Conservation (phyloP, 2,329 filamentous ascomycete genomes). For the Cladosporium cucumerinum region DNA sequence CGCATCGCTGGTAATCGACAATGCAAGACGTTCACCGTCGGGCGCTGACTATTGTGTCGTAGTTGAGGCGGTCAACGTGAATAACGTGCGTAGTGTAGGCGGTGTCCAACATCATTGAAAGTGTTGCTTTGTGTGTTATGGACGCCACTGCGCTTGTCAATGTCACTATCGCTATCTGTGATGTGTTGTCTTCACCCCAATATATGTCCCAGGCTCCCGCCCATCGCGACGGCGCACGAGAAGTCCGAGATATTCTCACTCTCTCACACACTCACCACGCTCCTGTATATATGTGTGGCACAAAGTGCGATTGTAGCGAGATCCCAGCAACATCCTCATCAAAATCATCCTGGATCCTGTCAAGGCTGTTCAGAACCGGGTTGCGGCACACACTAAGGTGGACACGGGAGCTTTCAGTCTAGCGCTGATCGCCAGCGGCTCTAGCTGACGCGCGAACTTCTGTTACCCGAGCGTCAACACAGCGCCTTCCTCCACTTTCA, state of each 20-base stretch:
- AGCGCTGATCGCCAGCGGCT: not conserved
- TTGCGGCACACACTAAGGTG: not conserved
- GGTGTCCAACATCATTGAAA: not conserved
- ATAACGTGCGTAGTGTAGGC: not conserved
- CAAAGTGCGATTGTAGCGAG: not conserved
- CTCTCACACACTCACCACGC: not conserved
- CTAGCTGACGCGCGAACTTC: not conserved
- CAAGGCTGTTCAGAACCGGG: not conserved
- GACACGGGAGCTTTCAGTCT: not conserved
- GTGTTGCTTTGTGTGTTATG: not conserved
- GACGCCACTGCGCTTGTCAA: not conserved
- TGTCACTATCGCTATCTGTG: not conserved
- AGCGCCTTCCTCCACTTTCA: not conserved
- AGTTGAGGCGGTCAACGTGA: not conserved
- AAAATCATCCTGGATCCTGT: not conserved
- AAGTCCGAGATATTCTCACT: not conserved
- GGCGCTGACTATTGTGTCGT: not conserved
- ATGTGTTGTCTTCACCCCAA: not conserved
- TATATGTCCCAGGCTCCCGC: not conserved
- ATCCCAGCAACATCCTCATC: not conserved
- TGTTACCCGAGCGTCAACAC: not conserved
- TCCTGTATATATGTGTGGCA: not conserved
- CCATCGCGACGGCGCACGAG: not conserved
- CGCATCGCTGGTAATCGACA: constrained; percentile 3
- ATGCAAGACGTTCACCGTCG: constrained; percentile 17